phyloP scores from a whole-genome alignment of 2,329 filamentous ascomycete species.

The Colletotrichum chrysophilum region DNA sequence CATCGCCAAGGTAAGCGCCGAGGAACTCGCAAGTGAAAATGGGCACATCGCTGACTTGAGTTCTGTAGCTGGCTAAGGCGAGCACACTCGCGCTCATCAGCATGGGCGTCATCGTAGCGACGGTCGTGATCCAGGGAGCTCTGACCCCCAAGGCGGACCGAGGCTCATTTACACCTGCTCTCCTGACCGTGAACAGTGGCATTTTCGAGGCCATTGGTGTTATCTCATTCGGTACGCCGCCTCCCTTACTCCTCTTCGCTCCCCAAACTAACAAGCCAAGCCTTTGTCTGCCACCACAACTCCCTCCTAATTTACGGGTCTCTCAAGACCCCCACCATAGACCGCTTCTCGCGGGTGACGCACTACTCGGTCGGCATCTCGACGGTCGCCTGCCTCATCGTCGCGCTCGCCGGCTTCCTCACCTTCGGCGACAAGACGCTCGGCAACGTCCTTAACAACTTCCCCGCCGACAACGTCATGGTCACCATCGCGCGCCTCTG shows the following conservation, averaged over 20 bases:
- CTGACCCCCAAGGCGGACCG: slow-evolving; percentile 73
- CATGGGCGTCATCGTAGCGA: slow-evolving; percentile 89
- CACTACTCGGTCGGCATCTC: slow-evolving; percentile 92
- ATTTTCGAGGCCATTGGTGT: slow-evolving; percentile 97
- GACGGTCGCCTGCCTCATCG: slow-evolving; percentile 86
- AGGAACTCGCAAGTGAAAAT: background rate
- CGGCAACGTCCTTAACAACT: slow-evolving; percentile 98
- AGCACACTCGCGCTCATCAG: slow-evolving; percentile 91
- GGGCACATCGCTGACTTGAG: background rate
- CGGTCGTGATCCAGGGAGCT: slow-evolving; percentile 84
- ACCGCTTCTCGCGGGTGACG: slow-evolving; percentile 91
- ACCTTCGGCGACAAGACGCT: slow-evolving; percentile 91
- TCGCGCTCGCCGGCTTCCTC: slow-evolving; percentile 89
- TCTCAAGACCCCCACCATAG: slow-evolving; percentile 89
- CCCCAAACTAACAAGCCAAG: slow-evolving; percentile 42
- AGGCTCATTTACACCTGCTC: slow-evolving; percentile 72
- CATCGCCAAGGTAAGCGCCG: slow-evolving; percentile 81
- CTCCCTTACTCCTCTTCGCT: background rate
- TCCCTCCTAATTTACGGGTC: slow-evolving; percentile 97
- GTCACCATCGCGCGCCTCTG: slow-evolving; percentile 94
- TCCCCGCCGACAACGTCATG: slow-evolving; percentile 86
- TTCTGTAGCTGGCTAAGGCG: slow-evolving; percentile 83
- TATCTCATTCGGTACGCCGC: slow-evolving; percentile 83
- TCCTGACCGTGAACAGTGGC: slow-evolving; percentile 82
- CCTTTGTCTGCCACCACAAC: slow-evolving; percentile 86